These are phyloP conservation scores for Dalbergia cultrata DNA, from an alignment of 306 rosid genomes.

Conservation along the genomic window DNA sequence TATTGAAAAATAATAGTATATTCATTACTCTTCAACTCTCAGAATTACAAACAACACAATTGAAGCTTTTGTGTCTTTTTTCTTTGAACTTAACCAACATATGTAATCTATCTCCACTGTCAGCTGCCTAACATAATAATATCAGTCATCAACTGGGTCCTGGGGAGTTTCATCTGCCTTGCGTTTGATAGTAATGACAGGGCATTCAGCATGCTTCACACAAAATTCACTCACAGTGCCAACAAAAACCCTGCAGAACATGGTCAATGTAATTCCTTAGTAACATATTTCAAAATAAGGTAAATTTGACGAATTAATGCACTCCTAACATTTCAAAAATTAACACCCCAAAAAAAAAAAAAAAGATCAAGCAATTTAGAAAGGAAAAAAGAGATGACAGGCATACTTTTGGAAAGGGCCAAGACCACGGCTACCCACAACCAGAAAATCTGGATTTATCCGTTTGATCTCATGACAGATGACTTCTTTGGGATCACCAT, in stretches of 20 bases:
- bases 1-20: constrained; percentile 7
- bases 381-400: neutral
- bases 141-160: constrained; percentile 95
- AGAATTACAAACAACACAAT: constrained; percentile 28
- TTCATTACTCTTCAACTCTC: neutral
- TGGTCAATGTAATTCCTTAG: constrained; percentile 20
- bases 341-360: neutral
- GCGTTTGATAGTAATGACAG: constrained; percentile 94
- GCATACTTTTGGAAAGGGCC: constrained; percentile 94
- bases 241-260: constrained; percentile 81
- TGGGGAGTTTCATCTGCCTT: constrained; percentile 77
- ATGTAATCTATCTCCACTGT: constrained; percentile 21
- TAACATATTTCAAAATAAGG: constrained; percentile 5
- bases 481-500: constrained; percentile 87
- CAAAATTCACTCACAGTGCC: constrained; percentile 98
- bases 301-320: neutral
- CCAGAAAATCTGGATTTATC: constrained; percentile 79
- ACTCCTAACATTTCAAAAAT: neutral
- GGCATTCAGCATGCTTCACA: constrained; percentile 97
- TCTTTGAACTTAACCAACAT: constrained; percentile 14
- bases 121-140: constrained; percentile 15
- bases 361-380: neutral
- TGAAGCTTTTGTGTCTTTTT: neutral
- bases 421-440: constrained; percentile 93
- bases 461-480: constrained; percentile 84